Conservation (phyloP, 306 rosid genomes). For the Macrotyloma uniflorum region DNA sequence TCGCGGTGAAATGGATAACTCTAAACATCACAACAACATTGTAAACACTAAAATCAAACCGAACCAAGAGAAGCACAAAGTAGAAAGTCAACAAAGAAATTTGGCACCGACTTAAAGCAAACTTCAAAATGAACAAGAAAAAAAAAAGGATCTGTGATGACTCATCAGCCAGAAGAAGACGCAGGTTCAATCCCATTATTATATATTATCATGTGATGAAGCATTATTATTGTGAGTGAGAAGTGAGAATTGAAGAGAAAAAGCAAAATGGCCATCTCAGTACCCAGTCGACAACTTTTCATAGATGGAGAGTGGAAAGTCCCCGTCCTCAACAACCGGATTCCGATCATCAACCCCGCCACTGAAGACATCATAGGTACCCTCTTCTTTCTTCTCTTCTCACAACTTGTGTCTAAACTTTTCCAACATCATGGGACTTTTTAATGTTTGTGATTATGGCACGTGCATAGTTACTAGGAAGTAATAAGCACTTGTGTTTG, state of each 20-base stretch:
- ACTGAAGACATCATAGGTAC: slow-evolving; percentile 64
- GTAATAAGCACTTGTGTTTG: not conserved
- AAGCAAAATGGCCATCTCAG: slow-evolving; percentile 55
- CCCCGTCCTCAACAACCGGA: slow-evolving; percentile 64
- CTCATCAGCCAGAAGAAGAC: not conserved
- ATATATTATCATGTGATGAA: not conserved
- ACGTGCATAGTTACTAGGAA: not conserved
- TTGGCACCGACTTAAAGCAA: not conserved
- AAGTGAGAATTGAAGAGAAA: not conserved
- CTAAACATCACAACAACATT: not conserved
- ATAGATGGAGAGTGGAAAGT: slow-evolving; percentile 76
- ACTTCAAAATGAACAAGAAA: not conserved
- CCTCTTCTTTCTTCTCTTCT: not conserved
- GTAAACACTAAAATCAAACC: not conserved
- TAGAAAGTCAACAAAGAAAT: not conserved
- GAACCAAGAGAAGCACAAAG: not conserved
- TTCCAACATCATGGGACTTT: not conserved
- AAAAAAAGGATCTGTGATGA: not conserved
- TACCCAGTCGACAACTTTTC: slow-evolving; percentile 67
- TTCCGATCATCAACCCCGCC: slow-evolving; percentile 74
- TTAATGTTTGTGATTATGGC: not conserved
- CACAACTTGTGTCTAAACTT: not conserved
- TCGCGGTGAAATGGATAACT: too few relatives aligned
- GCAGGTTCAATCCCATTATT: not conserved
- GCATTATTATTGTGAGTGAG: slow-evolving; percentile 1